phyloP scores from a whole-genome alignment of 129 eudicot species.

The Lactuca saligna region DNA sequence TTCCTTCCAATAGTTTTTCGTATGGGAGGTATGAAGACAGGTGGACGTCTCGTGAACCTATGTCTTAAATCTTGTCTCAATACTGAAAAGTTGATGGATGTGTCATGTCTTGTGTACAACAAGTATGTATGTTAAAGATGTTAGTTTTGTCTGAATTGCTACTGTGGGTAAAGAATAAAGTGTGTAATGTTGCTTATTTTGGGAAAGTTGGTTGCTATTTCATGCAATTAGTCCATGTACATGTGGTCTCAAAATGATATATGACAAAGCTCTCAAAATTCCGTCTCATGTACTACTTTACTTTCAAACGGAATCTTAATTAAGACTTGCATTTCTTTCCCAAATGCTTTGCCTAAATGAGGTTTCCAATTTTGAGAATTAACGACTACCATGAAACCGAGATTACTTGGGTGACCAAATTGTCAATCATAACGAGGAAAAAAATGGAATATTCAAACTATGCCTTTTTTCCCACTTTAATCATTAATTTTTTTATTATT shows the following conservation, averaged over 20 bases:
- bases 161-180: background rate
- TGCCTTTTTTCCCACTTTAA: no score
- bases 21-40: slow-evolving; percentile 69
- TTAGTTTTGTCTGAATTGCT: background rate
- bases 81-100: background rate
- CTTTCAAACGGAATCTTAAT: background rate
- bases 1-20: slow-evolving; percentile 52
- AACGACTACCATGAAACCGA: no score
- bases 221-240: background rate
- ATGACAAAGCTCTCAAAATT: background rate
- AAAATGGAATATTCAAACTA: no score
- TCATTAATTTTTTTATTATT: no score
- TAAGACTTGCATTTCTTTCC: background rate
- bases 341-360: no score
- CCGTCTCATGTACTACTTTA: background rate
- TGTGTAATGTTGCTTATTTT: background rate
- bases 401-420: no score
- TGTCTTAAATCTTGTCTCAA: slow-evolving; percentile 35
- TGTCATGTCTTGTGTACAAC: background rate
- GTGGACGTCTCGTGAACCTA: slow-evolving; percentile 65
- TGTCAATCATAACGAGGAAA: no score
- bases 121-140: background rate
- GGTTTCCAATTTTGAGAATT: no score
- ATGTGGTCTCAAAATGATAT: background rate
- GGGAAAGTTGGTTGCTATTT: background rate